Conservation (phyloP, 2,329 filamentous ascomycete genomes). For the Fusarium sp. region DNA sequence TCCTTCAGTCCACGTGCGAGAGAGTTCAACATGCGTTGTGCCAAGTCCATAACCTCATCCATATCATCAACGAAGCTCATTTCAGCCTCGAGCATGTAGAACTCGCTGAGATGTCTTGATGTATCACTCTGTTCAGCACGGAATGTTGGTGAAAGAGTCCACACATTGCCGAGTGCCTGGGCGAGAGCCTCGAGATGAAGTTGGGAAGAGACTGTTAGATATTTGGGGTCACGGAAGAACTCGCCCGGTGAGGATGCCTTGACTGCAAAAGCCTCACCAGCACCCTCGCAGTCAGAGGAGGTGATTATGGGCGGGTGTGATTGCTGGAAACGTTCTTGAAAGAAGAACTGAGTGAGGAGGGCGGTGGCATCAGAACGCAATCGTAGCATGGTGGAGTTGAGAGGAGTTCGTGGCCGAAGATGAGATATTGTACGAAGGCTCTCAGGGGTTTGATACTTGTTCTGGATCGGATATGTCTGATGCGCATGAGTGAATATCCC, state of each 20-base stretch:
- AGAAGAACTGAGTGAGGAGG: constrained; percentile 81
- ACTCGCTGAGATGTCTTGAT: constrained; percentile 92
- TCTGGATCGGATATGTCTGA: constrained; percentile 92
- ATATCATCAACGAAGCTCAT: constrained; percentile 81
- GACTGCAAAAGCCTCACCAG: constrained; percentile 90
- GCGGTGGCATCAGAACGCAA: constrained; percentile 85
- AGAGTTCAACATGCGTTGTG: constrained; percentile 80
- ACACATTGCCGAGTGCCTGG: constrained; percentile 89
- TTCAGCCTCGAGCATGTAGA: constrained; percentile 98
- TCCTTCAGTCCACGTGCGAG: constrained; percentile 54
- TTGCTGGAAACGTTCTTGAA: constrained; percentile 77
- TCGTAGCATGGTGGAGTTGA: constrained; percentile 83
- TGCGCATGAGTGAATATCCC: constrained; percentile 5
- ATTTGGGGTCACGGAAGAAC: constrained; percentile 91
- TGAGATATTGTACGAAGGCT: constrained; percentile 91
- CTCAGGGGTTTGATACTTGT: constrained; percentile 93
- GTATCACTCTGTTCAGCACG: constrained; percentile 95
- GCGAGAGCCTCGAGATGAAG: constrained; percentile 93
- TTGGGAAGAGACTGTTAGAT: constrained; percentile 94
- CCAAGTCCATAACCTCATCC: constrained; percentile 78
- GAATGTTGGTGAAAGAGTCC: constrained; percentile 94
- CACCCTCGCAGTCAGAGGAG: constrained; percentile 96
- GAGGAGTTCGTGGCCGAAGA: constrained; percentile 82
- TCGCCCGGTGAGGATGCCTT: constrained; percentile 54
- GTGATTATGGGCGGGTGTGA: constrained; percentile 95